Percentiles rank a stretch among this genome's conserved stretches.
Evolutionary conservation across 2,329 filamentous ascomycete species (phyloP).

Genomic region (Colletotrichum sp.): DNA sequence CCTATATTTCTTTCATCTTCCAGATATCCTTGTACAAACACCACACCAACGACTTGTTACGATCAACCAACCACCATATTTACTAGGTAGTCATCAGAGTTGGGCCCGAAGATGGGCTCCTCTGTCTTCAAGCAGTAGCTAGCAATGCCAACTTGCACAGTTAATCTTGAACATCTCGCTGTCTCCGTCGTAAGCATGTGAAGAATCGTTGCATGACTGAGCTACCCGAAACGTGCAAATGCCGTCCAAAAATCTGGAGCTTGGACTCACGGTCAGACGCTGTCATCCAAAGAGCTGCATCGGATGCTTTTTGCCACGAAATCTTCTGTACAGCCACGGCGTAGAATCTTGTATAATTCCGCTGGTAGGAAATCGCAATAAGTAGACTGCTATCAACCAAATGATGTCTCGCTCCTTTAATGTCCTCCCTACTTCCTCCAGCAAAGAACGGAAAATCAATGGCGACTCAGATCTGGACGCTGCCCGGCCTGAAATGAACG

Average conservation of each 20-base stretch:
- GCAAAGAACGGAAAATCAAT: neutral
- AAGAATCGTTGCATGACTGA: neutral
- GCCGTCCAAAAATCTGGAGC: neutral
- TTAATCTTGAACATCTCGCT: neutral
- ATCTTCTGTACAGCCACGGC: neutral
- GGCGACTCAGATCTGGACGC: neutral
- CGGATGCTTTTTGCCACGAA: neutral
- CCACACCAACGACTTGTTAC: conserved; percentile 1
- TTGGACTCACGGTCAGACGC: neutral
- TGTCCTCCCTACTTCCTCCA: neutral
- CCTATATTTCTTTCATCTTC: neutral
- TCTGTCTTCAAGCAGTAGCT: neutral
- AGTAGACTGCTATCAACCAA: neutral
- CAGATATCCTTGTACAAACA: conserved; percentile 13
- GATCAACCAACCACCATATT: neutral
- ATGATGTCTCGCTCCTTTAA: conserved; percentile 2
- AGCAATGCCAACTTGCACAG: conserved; percentile 6
- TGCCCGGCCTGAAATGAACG: conserved; percentile 1
- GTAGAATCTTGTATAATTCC: neutral
- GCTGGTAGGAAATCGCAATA: neutral
- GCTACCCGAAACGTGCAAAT: neutral
- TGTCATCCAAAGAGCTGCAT: neutral
- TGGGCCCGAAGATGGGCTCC: neutral
- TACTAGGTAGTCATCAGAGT: neutral
- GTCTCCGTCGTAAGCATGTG: neutral